Evolutionary conservation across 768 basidiomycete genomes (phyloP).

Genomic region (Leccinum disarticulatum): DNA sequence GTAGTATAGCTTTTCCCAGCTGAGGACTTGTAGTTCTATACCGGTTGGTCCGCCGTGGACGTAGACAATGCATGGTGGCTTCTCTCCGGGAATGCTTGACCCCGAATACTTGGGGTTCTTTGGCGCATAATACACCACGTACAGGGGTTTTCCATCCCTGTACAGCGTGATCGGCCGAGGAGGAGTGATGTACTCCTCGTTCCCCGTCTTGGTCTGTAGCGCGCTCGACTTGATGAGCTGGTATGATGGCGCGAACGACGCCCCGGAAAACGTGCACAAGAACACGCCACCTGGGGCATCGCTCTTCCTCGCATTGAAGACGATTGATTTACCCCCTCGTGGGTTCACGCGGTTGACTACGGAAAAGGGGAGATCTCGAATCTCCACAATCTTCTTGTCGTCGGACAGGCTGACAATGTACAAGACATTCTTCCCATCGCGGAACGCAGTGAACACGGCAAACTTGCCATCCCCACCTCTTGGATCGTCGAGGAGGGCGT

Average conservation of each 20-base stretch:
- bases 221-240: conserved; percentile 27
- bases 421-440: conserved; percentile 35
- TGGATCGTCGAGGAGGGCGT: conserved; percentile 42
- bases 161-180: conserved; percentile 48
- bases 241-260: conserved; percentile 25
- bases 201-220: conserved; percentile 8
- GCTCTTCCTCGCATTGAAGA: conserved; percentile 36
- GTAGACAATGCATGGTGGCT: conserved; percentile 64
- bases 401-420: conserved; percentile 32
- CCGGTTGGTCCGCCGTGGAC: conserved; percentile 76
- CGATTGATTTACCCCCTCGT: conserved; percentile 25
- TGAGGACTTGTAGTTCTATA: conserved; percentile 45
- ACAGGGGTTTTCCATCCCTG: conserved; percentile 42
- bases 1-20: conserved; percentile 60
- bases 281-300: conserved; percentile 35
- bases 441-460: conserved; percentile 33
- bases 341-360: conserved; percentile 24
- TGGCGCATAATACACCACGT: conserved; percentile 69
- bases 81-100: conserved; percentile 46
- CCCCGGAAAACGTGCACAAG: conserved; percentile 26
- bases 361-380: conserved; percentile 36
- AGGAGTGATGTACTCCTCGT: conserved; percentile 40
- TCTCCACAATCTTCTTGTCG: conserved; percentile 27
- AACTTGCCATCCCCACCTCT: conserved; percentile 19
- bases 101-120: conserved; percentile 60